Evolutionary conservation across 257 asterid genomes (phyloP).

Genomic region (Handroanthus guayacan): DNA sequence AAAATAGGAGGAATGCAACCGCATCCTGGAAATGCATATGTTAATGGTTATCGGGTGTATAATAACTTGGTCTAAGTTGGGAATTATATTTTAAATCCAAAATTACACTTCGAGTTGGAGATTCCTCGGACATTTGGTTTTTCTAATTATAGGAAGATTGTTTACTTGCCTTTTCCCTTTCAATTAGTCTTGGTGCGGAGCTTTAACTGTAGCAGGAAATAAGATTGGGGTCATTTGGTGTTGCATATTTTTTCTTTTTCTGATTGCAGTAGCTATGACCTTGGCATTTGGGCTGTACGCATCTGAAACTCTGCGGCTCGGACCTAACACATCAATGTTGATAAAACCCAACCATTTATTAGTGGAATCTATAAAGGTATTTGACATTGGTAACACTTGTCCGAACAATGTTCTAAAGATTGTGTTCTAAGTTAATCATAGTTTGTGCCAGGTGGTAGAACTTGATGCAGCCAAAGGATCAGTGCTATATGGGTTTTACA

Average conservation of each 20-base stretch:
- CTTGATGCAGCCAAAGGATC: conserved; percentile 52
- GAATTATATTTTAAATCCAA: background rate
- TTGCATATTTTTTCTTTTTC: conserved; percentile 32
- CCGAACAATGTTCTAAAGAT: conserved; percentile 1
- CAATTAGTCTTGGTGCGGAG: background rate
- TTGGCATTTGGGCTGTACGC: conserved; percentile 74
- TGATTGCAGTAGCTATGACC: conserved; percentile 59
- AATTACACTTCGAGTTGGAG: conserved; percentile 6
- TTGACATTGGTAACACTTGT: background rate
- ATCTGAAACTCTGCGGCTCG: conserved; percentile 63
- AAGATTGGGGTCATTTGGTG: conserved; percentile 21
- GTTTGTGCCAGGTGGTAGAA: conserved; percentile 63
- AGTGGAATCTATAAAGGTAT: conserved; percentile 75
- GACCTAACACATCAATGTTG: conserved; percentile 80
- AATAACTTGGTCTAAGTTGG: background rate
- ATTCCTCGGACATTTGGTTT: background rate
- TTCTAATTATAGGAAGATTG: conserved; percentile 5
- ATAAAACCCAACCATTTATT: conserved; percentile 66
- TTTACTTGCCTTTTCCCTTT: background rate
- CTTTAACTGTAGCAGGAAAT: conserved; percentile 13
- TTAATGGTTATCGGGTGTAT: background rate
- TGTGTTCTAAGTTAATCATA: conserved; percentile 31
- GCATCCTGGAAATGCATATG: background rate
- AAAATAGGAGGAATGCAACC: background rate
- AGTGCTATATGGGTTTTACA: conserved; percentile 63